Evolutionary conservation across 1,139 yeast species (phyloP).

Genomic region (Kodamaea plutei): DNA sequence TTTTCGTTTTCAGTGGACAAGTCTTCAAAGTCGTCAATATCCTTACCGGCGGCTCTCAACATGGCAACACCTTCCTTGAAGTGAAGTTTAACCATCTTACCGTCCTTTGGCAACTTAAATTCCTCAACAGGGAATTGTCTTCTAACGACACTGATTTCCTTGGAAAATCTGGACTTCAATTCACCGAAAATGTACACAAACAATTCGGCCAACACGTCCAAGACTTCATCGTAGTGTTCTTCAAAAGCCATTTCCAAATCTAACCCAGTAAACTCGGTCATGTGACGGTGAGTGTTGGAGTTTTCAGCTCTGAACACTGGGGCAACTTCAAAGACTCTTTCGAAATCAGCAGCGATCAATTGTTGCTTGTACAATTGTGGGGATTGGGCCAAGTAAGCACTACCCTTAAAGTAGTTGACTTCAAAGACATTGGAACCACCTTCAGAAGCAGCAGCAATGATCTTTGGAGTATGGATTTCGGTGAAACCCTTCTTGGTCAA

Average conservation of each 20-base stretch:
- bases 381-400: conserved; percentile 93
- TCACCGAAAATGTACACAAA: conserved; percentile 85
- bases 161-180: conserved; percentile 71
- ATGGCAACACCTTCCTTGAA: conserved; percentile 88
- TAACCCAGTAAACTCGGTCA: conserved; percentile 97
- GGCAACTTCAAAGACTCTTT: conserved; percentile 90
- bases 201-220: conserved; percentile 78
- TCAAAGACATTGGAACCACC: conserved; percentile 98
- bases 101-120: conserved; percentile 83
- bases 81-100: conserved; percentile 85
- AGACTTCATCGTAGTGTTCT: conserved; percentile 94
- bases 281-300: conserved; percentile 97
- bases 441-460: conserved; percentile 93
- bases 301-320: conserved; percentile 99
- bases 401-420: conserved; percentile 85
- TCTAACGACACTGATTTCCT: conserved; percentile 86
- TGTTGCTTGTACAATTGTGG: conserved; percentile 98
- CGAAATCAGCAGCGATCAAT: conserved; percentile 96
- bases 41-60: conserved; percentile 79
- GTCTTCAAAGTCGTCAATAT: conserved; percentile 83
- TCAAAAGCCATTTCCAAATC: conserved; percentile 98
- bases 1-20: conserved; percentile 92
- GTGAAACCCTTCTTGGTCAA: conserved; percentile 63
- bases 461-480: conserved; percentile 94
- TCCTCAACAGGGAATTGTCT: conserved; percentile 97